phyloP scores from a whole-genome alignment of 2,329 filamentous ascomycete genomes.

The Metarhizium anisopliae region DNA sequence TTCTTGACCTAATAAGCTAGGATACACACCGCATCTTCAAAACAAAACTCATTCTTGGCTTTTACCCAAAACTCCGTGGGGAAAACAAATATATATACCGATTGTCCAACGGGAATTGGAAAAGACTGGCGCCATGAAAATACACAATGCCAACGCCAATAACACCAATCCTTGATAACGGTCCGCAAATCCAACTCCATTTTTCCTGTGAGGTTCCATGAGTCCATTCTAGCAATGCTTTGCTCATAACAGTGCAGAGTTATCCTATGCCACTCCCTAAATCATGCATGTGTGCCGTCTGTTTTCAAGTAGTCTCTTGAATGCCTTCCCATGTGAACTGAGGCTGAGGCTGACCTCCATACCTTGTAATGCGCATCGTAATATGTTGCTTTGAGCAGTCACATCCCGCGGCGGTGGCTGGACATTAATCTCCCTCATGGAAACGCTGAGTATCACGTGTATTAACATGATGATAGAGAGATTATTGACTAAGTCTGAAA shows the following conservation, averaged over 20 bases:
- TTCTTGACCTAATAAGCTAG: background rate
- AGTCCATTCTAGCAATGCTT: background rate
- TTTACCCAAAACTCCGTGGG: background rate
- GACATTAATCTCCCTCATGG: conserved; percentile 11
- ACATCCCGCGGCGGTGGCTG: conserved; percentile 5
- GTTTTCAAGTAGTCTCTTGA: conserved; percentile 15
- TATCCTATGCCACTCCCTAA: background rate
- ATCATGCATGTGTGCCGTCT: background rate
- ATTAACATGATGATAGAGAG: no score
- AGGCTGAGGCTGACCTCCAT: conserved; percentile 10
- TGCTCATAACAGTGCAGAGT: background rate
- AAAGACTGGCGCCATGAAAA: background rate
- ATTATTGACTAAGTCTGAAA: no score
- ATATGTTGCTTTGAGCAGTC: conserved; percentile 16
- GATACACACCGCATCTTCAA: background rate
- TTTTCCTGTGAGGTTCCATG: conserved; percentile 1
- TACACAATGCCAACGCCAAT: background rate
- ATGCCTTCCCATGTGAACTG: conserved; percentile 34
- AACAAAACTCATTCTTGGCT: background rate
- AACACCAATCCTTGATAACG: background rate
- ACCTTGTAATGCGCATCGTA: conserved; percentile 10
- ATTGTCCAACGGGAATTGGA: background rate
- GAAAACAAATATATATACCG: background rate
- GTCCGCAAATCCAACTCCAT: background rate
- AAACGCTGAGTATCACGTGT: conserved; percentile 14